Conservation (phyloP, 768 basidiomycete genomes). For the Lepiota venenata region DNA sequence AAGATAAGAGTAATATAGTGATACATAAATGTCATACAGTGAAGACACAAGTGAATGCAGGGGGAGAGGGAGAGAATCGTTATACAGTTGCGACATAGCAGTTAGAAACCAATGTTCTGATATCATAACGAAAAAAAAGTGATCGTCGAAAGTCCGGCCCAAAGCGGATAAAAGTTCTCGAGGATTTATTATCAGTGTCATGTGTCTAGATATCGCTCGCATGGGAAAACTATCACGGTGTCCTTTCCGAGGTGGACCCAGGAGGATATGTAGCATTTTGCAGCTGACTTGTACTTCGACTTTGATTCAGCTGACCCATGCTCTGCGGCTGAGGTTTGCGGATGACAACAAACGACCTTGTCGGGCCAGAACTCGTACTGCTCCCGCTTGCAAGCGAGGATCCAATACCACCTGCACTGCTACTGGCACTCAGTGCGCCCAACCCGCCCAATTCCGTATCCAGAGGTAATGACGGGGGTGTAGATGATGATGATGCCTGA, state of each 20-base stretch:
- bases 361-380: constrained; percentile 19
- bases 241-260: neutral
- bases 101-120: neutral
- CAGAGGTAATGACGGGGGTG: constrained; percentile 21
- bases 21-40: neutral
- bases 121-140: neutral
- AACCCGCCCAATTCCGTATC: constrained; percentile 33
- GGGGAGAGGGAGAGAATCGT: neutral
- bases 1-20: constrained; percentile 8
- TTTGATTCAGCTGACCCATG: constrained; percentile 29
- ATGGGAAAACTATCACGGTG: too few relatives aligned
- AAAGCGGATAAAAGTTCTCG: too few relatives aligned
- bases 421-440: constrained; percentile 20
- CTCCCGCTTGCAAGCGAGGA: constrained; percentile 10
- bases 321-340: constrained; percentile 48
- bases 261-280: constrained; percentile 3
- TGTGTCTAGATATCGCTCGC: too few relatives aligned
- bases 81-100: neutral
- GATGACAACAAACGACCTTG: constrained; percentile 67
- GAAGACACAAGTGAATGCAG: neutral
- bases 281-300: constrained; percentile 12
- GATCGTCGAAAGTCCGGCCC: neutral
- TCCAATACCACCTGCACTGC: neutral
- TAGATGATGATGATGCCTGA: constrained; percentile 17
- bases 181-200: too few relatives aligned